Evolutionary conservation across 2,329 filamentous ascomycete species (phyloP), one percentile per base, ranked within the genome.

Genomic region (Juglanconis juglandina): DNA sequence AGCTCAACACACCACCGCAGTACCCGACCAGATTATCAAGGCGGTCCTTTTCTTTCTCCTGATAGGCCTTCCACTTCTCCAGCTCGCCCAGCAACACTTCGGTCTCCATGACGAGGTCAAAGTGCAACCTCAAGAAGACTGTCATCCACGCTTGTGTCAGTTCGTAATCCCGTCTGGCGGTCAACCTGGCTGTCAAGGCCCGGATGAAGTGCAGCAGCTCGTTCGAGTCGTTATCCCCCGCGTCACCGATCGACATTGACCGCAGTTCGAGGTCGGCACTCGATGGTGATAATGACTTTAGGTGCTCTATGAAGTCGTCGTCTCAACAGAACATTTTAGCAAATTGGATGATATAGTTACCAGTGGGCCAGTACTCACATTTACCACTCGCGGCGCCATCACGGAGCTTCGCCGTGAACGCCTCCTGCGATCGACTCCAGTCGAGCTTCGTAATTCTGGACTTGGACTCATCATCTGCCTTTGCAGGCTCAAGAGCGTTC

Each of bases 121-220:
- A 84, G 73, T 98, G 94, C 46, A 96, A 77, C 52, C 88, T 85
- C 61, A 99, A 72, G 69, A 98, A 96, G 1, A 98, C 94, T 2
- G 89, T 88, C 92, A 99, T 98, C 94, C 95, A 99, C 0, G 92
- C 92, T 74, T 98, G 93, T 14, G 92, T 90, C 44, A 99, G 81
- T 75, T 99, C 95, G 73, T 96, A 99, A 73, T 98, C 95, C 52
- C 84, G 85, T 65, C 88, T 86, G 54, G 85, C 79, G 48, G 79
- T 76, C 56, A 98, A 77, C 11, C 89, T 82, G 57, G 78, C 81
- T 0, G 91, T 96, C 59, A 99, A 75, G 1, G 92, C 92, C n/a
- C 79, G 75, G 55, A 98, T 87, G 70, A 99, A 99, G 56, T 87
- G 81, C 1, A 88, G 78, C 17, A 96, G 77, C 73, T 98, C 95